phyloP scores from a whole-genome alignment of 2,329 filamentous ascomycete genomes.

The Chaetomiaceae sp. region DNA sequence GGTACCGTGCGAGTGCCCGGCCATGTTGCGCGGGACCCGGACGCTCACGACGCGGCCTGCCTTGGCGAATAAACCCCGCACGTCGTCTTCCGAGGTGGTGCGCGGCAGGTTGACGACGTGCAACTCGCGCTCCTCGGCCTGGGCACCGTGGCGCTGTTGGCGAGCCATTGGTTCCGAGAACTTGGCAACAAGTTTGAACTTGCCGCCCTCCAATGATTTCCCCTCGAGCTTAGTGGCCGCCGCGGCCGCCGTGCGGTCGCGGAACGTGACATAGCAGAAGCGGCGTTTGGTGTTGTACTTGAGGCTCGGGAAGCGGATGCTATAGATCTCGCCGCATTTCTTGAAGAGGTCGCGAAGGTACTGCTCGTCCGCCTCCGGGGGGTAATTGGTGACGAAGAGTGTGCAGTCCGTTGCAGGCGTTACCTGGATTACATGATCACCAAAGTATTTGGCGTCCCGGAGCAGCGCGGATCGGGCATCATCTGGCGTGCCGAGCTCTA shows the following conservation, averaged over 20 bases:
- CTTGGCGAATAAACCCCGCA: conserved; percentile 66
- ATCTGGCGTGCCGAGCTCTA: conserved; percentile 79
- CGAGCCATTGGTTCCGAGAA: conserved; percentile 79
- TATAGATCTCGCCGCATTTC: conserved; percentile 75
- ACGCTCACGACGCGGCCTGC: conserved; percentile 72
- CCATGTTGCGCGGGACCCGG: conserved; percentile 64
- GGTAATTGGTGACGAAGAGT: conserved; percentile 87
- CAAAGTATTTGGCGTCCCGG: conserved; percentile 74
- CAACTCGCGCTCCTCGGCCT: conserved; percentile 83
- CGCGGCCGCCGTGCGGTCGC: conserved; percentile 60
- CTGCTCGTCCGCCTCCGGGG: conserved; percentile 66
- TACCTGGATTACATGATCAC: conserved; percentile 68
- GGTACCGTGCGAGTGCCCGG: conserved; percentile 68
- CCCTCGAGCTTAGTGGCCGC: conserved; percentile 71
- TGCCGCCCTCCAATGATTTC: conserved; percentile 62
- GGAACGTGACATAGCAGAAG: conserved; percentile 95
- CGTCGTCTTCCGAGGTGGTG: conserved; percentile 59
- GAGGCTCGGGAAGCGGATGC: conserved; percentile 83
- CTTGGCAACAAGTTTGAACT: conserved; percentile 67
- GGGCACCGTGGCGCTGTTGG: conserved; percentile 72
- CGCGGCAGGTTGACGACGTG: conserved; percentile 68
- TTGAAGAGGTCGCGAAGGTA: conserved; percentile 67
- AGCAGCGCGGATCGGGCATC: conserved; percentile 79
- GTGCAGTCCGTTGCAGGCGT: conserved; percentile 72
- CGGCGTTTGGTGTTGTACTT: conserved; percentile 84